phyloP scores from a whole-genome alignment of 331 rosid species.

The Erythrophleum ivorense region DNA sequence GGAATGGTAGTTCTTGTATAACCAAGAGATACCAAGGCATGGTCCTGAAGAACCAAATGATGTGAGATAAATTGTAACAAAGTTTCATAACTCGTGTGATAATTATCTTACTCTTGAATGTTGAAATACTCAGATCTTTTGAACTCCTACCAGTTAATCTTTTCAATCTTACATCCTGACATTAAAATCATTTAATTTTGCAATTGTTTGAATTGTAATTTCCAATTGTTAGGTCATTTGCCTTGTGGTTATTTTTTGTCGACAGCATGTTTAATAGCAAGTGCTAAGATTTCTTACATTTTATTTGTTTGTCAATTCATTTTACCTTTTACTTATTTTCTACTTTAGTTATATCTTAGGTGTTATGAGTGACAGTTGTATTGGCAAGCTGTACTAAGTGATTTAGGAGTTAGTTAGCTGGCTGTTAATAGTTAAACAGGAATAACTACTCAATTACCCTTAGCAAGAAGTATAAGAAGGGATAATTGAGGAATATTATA shows the following conservation, averaged over 20 bases:
- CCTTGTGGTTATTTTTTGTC: not conserved
- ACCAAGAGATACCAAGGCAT: not conserved
- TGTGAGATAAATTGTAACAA: constrained; percentile 13
- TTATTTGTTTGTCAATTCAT: not conserved
- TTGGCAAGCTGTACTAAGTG: too few relatives aligned
- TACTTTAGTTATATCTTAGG: not conserved
- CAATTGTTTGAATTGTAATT: too few relatives aligned
- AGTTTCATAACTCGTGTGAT: constrained; percentile 3
- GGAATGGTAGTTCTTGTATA: not conserved
- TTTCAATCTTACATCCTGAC: constrained; percentile 6
- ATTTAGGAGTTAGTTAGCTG: too few relatives aligned
- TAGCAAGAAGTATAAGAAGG: too few relatives aligned
- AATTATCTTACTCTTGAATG: constrained; percentile 24
- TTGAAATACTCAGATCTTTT: not conserved
- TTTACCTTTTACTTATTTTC: constrained; percentile 8
- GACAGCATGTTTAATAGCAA: constrained; percentile 1
- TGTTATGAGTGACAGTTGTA: not conserved
- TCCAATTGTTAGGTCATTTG: constrained; percentile 15
- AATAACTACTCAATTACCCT: too few relatives aligned
- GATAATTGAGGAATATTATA: too few relatives aligned
- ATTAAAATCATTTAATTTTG: constrained; percentile 22
- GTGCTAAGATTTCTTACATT: not conserved
- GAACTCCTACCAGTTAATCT: not conserved
- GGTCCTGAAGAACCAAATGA: not conserved
- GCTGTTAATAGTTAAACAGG: too few relatives aligned